Percentiles rank a stretch among this genome's conserved stretches.
phyloP scores from a whole-genome alignment of 345 rosid species.

The Cochlearia excelsa region DNA sequence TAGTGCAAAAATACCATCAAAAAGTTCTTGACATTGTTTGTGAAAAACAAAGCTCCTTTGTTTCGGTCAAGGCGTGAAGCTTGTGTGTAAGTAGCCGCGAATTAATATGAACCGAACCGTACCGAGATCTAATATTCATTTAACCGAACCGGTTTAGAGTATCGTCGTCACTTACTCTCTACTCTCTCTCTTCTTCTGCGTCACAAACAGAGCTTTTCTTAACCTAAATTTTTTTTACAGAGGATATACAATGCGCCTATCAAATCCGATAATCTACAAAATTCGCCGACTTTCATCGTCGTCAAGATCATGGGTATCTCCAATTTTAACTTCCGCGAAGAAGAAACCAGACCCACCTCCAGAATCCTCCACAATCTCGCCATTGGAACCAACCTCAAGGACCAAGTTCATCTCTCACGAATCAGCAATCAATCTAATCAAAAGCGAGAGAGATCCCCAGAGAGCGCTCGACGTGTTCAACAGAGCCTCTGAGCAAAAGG shows the following conservation, averaged over 20 bases:
- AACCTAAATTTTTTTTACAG: conserved; percentile 16
- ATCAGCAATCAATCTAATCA: conserved; percentile 59
- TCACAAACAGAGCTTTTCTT: background rate
- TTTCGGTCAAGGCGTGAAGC: conserved; percentile 8
- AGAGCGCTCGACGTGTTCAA: conserved; percentile 70
- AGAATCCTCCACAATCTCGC: conserved; percentile 30
- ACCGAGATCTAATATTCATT: background rate
- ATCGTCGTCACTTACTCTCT: background rate
- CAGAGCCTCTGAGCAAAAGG: conserved; percentile 59
- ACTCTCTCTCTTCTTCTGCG: background rate
- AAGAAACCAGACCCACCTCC: conserved; percentile 40
- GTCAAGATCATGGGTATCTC: conserved; percentile 66
- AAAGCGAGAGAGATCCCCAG: conserved; percentile 69
- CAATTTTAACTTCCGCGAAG: conserved; percentile 36
- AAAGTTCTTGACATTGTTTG: no score
- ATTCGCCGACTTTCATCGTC: conserved; percentile 33
- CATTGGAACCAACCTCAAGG: conserved; percentile 34
- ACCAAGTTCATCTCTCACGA: conserved; percentile 62
- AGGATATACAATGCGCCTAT: conserved; percentile 25
- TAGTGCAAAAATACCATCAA: no score
- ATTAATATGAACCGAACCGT: background rate
- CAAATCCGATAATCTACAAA: conserved; percentile 21
- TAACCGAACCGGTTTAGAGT: background rate
- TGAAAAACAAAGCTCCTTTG: conserved; percentile 26
- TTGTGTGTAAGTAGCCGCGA: background rate